Base-by-base conservation (phyloP, 208 protist genomes). In the Trypanosoma avium region DNA sequence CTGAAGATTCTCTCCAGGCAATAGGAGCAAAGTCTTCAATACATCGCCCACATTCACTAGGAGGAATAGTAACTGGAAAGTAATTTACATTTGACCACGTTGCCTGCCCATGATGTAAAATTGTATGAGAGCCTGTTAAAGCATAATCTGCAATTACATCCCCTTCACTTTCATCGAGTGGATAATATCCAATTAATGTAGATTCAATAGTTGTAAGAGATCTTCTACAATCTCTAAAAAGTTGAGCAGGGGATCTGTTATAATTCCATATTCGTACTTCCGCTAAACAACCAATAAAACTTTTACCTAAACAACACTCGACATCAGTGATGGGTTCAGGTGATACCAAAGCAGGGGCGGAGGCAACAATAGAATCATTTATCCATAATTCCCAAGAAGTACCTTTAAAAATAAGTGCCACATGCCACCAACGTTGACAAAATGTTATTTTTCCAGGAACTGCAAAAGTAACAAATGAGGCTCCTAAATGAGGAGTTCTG, bases 341-440 rank as follows among this genome's bases (percentile, higher is more conserved):
- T 6, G 75, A 83, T 19, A 93, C 75, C 6, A 88, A 67, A 26
- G 86, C 81, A 12, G 67, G 67, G 30, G 75, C 67, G 8, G 56
- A 58, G 8, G 79, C 52, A 12, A 84, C 84, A 54, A 93, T 59
- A 19, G 61, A 38, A 48, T 84, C 66, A 69, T 96, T 74, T 17
- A 96, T 67, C 73, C 76, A 93, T 55, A 96, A 60, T 57, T 92
- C 81, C 88, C 91, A 96, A 32, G 72, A 72, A 0, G 71, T 81
- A 21, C 91, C 91, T 29, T 83, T 90, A 73, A 92, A 96, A 61
- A 92, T 85, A 29, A 96, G 84, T n/a, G 79, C 91, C 5, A 96
- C 84, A 61, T 94, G 86, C 77, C 84, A 93, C 91, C 91, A 96
- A 22, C 83, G 70, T 56, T 90, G 61, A 29, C 56, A 67, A 47